phyloP scores from a whole-genome alignment of 176 grass and related monocot genomes.

The Raddia guianensis region DNA sequence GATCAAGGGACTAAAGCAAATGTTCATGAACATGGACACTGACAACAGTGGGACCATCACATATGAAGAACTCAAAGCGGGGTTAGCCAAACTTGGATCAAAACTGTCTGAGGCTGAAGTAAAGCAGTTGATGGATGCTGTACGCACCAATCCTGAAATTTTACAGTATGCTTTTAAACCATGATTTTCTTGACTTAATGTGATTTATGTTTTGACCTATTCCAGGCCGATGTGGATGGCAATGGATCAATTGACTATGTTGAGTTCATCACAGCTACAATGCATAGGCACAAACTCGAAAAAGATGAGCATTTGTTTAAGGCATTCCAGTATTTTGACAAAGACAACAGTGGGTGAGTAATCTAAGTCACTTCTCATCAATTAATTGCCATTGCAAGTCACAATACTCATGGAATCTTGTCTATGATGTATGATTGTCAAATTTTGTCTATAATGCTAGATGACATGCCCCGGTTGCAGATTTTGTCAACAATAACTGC shows the following conservation, averaged over 20 bases:
- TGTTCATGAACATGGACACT: slow-evolving; percentile 97
- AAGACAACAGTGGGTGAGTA: slow-evolving; percentile 88
- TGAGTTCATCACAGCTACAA: slow-evolving; percentile 99
- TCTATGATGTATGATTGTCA: neutral
- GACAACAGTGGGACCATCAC: slow-evolving; percentile 92
- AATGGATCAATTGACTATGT: slow-evolving; percentile 98
- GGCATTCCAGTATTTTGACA: slow-evolving; percentile 96
- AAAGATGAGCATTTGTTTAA: slow-evolving; percentile 89
- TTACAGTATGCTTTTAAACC: slow-evolving; percentile 20
- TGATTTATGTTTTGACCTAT: slow-evolving; percentile 37
- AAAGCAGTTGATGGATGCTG: slow-evolving; percentile 97
- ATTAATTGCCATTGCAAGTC: neutral
- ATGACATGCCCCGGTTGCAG: slow-evolving; percentile 1
- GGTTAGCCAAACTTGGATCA: slow-evolving; percentile 88
- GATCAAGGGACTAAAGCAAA: slow-evolving; percentile 97
- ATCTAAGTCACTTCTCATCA: slow-evolving; percentile 9
- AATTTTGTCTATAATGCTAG: neutral
- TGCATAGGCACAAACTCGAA: slow-evolving; percentile 93
- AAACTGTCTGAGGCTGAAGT: slow-evolving; percentile 94
- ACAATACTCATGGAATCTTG: neutral
- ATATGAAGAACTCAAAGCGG: slow-evolving; percentile 96
- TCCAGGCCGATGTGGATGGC: slow-evolving; percentile 97
- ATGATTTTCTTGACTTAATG: slow-evolving; percentile 26
- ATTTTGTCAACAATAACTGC: slow-evolving; percentile 25
- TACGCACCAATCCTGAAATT: slow-evolving; percentile 45